Evolutionary conservation across 257 asterid genomes (phyloP), one percentile per base, ranked within the genome.

Genomic region (Scutellaria minor): DNA sequence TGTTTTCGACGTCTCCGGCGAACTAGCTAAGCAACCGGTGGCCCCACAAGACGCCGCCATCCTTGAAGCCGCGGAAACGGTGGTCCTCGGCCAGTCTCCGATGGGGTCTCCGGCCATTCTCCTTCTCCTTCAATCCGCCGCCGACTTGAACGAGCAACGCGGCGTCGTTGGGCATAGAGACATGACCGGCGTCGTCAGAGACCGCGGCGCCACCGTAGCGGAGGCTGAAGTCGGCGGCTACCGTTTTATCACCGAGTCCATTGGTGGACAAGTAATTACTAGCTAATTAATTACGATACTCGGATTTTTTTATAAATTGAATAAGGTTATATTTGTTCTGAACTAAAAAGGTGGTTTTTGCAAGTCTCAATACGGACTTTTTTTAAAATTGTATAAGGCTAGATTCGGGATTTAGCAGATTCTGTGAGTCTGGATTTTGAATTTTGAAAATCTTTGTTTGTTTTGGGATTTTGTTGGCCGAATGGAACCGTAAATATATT

Each of bases 21-120:
- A 84, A 46, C 48, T 88, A 6, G 89, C 93, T 31, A 70, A 89
- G 2, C 70, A 87, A 37, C 80, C 85, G 1, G 74, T 92, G 37
- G 75, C 92, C 2, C 96, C 91, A 22, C 81, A 81, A 69, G 98
- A 87, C 55, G 97, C 97, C 47, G 86, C 93, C 52, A 22, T 72
- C 18, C 72, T 90, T 75, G 91, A 87, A 70, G 71, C 86, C 1
- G 96, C 93, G 1, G 98, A 92, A 80, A 77, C 53, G 35, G 7
- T 40, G 42, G 81, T 71, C 8, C 78, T 88, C 9, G 96, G 95
- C 13, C 78, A 84, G 54, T 72, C 81, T 9, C 83, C 62, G 5
- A 77, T 63, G 62, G 96, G 84, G 0, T 88, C 90, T 1, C 83
- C 96, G 2, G 93, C 92, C 1, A 82, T 84, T 0, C 74, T 71